These are phyloP conservation scores for Moelleriella libera DNA, from an alignment of 2,329 filamentous ascomycete genomes.

Conservation along the genomic window DNA sequence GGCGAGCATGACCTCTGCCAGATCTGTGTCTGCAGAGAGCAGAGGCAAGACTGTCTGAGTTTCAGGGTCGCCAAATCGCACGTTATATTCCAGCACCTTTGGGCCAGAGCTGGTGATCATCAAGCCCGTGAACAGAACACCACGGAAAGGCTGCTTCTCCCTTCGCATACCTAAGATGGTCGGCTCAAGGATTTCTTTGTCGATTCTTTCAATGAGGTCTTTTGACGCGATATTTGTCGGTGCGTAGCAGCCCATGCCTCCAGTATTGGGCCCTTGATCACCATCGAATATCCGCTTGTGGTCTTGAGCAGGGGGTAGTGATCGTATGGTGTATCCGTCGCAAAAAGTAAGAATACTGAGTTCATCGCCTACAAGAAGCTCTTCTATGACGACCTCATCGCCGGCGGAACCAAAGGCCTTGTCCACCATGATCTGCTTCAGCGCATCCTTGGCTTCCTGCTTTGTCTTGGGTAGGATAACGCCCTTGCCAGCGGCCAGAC, in stretches of 20 bases:
- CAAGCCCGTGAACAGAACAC: conserved; percentile 75
- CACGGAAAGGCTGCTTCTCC: conserved; percentile 61
- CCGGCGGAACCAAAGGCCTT: conserved; percentile 78
- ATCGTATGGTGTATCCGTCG: conserved; percentile 74
- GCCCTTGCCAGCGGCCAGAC: conserved; percentile 87
- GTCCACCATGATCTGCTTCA: conserved; percentile 83
- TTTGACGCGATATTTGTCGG: conserved; percentile 69
- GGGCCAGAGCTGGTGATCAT: conserved; percentile 79
- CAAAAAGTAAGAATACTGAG: conserved; percentile 83
- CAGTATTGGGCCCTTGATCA: conserved; percentile 84
- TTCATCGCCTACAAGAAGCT: conserved; percentile 84
- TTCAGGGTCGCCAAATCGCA: conserved; percentile 84
- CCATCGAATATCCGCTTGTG: conserved; percentile 92
- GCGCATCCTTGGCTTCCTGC: conserved; percentile 66
- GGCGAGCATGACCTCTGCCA: conserved; percentile 79
- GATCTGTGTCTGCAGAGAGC: conserved; percentile 62
- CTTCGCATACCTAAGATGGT: conserved; percentile 79
- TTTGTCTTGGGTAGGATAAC: conserved; percentile 77
- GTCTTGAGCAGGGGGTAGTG: conserved; percentile 83
- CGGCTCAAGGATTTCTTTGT: conserved; percentile 72
- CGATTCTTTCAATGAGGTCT: conserved; percentile 63
- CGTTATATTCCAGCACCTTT: conserved; percentile 84
- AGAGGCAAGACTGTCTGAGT: conserved; percentile 76
- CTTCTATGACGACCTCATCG: conserved; percentile 87
- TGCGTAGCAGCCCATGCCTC: conserved; percentile 95